These are phyloP conservation scores for Xylaria curta DNA, from an alignment of 495 filamentous ascomycete species.

Conservation along the genomic window DNA sequence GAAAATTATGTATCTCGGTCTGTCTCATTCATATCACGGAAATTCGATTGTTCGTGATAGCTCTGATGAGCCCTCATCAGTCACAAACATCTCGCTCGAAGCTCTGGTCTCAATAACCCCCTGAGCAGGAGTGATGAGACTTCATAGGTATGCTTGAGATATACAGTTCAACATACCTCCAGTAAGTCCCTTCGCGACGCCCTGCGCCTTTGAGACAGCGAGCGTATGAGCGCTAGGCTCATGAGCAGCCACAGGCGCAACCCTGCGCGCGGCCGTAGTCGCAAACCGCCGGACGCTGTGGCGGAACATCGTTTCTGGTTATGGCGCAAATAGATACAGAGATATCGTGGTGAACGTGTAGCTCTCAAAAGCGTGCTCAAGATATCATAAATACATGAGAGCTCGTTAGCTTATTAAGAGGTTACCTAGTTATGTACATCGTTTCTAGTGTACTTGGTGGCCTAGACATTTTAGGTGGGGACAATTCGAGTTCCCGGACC, in stretches of 20 bases:
- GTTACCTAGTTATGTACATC: background rate
- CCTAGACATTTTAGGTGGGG: conserved; percentile 32
- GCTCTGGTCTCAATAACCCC: background rate
- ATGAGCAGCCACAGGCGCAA: conserved; percentile 30
- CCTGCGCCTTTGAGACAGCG: conserved; percentile 79
- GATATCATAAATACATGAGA: conserved; percentile 5
- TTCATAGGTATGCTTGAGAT: background rate
- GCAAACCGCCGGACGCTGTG: conserved; percentile 56
- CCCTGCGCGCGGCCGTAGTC: conserved; percentile 52
- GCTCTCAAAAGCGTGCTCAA: background rate
- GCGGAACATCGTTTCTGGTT: conserved; percentile 54
- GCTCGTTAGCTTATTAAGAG: conserved; percentile 17
- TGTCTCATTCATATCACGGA: background rate
- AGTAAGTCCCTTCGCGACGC: conserved; percentile 79
- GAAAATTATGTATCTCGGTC: background rate
- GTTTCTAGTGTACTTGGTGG: background rate
- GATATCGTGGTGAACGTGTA: background rate
- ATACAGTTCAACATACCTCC: conserved; percentile 66
- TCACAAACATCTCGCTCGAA: background rate
- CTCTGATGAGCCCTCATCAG: background rate
- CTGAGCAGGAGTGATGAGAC: background rate
- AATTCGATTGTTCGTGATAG: background rate
- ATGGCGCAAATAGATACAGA: background rate
- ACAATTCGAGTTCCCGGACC: conserved; percentile 5
- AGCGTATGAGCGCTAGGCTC: conserved; percentile 47